These are phyloP conservation scores for Naegleria gruberi DNA, from an alignment of 208 protist species.

Conservation along the genomic window DNA sequence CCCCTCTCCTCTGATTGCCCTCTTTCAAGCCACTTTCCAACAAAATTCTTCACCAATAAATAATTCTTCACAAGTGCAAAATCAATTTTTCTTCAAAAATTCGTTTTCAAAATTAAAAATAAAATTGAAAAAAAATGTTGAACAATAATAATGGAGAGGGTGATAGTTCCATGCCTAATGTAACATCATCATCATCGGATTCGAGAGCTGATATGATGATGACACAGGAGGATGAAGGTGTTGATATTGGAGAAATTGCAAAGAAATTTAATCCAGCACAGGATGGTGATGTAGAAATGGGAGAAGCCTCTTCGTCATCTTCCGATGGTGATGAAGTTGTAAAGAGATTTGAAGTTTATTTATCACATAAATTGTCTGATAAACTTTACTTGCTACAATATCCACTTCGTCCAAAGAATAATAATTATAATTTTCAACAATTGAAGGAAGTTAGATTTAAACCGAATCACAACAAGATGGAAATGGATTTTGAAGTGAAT, in stretches of 20 bases:
- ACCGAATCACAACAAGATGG: conserved; percentile 24
- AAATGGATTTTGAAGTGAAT: conserved; percentile 32
- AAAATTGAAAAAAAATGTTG: background rate
- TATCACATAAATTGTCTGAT: conserved; percentile 25
- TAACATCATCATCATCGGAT: background rate
- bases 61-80: too few relatives aligned
- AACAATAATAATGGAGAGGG: background rate
- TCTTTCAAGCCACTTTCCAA: too few relatives aligned
- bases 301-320: background rate
- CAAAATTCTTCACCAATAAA: too few relatives aligned
- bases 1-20: too few relatives aligned
- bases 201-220: background rate
- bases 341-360: conserved; percentile 26
- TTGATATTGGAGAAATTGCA: background rate
- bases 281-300: background rate
- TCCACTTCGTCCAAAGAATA: conserved; percentile 22
- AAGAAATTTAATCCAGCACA: background rate
- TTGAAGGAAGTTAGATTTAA: conserved; percentile 32
- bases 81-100: too few relatives aligned
- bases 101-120: background rate
- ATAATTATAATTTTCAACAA: conserved; percentile 31
- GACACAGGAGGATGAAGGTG: background rate
- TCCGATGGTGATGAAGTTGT: conserved; percentile 33
- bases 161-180: too few relatives aligned
- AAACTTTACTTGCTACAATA: conserved; percentile 34